Percentiles rank a stretch among this genome's conserved stretches.
These are phyloP conservation scores for Noccaea caerulescens DNA, from an alignment of 345 rosid species.

Conservation along the genomic window DNA sequence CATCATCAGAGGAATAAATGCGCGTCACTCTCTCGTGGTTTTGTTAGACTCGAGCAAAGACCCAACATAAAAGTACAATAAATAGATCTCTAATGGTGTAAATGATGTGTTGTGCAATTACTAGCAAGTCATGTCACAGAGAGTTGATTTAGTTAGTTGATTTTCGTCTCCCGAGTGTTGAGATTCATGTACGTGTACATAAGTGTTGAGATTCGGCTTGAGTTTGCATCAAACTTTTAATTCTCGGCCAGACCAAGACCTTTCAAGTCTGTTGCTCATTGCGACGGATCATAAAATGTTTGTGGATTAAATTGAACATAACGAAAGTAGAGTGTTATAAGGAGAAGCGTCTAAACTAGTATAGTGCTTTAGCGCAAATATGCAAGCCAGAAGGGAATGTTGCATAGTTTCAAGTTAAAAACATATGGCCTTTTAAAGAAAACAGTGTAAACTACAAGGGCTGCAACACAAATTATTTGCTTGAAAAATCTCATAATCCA, in stretches of 20 bases:
- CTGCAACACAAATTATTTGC: not conserved
- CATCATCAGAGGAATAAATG: conserved; percentile 49
- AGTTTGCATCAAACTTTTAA: conserved; percentile 32
- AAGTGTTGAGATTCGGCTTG: conserved; percentile 15
- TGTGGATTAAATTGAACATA: not conserved
- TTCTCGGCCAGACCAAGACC: not conserved
- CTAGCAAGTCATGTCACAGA: conserved; percentile 12
- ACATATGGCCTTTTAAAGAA: not conserved
- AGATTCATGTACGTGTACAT: conserved; percentile 27
- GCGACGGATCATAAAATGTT: not conserved
- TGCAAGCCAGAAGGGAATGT: too few relatives aligned
- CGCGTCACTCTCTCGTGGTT: conserved; percentile 58
- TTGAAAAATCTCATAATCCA: conserved; percentile 44
- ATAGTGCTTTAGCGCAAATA: not conserved
- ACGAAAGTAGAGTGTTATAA: not conserved
- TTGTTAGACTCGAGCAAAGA: conserved; percentile 29
- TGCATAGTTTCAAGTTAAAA: not conserved
- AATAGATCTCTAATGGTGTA: conserved; percentile 28
- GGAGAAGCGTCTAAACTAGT: not conserved
- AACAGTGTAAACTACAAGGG: not conserved
- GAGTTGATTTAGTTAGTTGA: conserved; percentile 34
- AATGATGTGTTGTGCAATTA: conserved; percentile 43
- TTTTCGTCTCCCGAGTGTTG: conserved; percentile 6
- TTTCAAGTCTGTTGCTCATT: not conserved
- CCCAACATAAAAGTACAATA: not conserved